Conservation (phyloP, 441 rosid species). For the Kokia cookei region DNA sequence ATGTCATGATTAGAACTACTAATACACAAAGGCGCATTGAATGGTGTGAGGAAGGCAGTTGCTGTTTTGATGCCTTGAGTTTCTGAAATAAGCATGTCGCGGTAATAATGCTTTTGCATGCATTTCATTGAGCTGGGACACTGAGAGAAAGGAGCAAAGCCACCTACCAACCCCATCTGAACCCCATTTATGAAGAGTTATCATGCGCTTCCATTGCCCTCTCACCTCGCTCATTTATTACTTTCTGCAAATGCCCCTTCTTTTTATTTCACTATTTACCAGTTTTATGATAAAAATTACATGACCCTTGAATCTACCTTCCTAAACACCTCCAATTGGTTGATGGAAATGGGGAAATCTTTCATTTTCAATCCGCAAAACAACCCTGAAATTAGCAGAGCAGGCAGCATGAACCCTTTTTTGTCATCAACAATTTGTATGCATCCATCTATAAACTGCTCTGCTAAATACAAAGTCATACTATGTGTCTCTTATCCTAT, state of each 20-base stretch:
- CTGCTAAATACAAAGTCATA: neutral
- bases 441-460: neutral
- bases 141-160: neutral
- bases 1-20: too few species aligned
- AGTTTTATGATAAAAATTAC: neutral
- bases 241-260: neutral
- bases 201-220: neutral
- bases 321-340: neutral
- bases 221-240: neutral
- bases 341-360: neutral
- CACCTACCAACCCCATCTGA: neutral
- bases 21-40: neutral
- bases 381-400: neutral
- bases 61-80: neutral
- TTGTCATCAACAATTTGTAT: neutral
- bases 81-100: neutral
- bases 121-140: neutral
- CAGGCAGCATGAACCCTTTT: neutral
- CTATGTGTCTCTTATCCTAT: neutral
- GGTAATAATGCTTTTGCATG: neutral
- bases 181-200: slow-evolving; percentile 10
- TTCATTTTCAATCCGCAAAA: neutral
- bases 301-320: neutral
- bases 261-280: neutral
- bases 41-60: neutral